Evolutionary conservation across 257 asterid species (phyloP).

Genomic region (Striga asiatica): DNA sequence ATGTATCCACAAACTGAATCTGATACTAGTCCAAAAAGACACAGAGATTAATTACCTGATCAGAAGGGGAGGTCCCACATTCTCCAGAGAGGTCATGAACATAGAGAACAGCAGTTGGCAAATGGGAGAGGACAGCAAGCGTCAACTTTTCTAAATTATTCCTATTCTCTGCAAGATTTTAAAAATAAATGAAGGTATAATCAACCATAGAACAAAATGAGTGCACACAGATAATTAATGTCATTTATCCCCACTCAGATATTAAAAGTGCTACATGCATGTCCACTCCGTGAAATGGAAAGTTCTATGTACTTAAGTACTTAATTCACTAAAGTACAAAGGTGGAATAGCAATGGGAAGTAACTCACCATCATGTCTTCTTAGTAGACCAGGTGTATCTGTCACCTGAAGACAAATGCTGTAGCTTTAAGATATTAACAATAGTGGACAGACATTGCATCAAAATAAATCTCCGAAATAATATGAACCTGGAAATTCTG

Average conservation of each 20-base stretch:
- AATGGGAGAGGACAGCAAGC: constrained; percentile 86
- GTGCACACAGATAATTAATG: background rate
- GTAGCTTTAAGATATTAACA: constrained; percentile 12
- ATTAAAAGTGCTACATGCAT: background rate
- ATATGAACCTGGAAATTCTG: constrained; percentile 50
- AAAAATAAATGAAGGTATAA: constrained; percentile 9
- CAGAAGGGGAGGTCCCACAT: constrained; percentile 93
- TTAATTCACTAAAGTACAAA: constrained; percentile 1
- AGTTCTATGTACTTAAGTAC: background rate
- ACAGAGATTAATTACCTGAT: constrained; percentile 50
- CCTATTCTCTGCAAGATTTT: constrained; percentile 87
- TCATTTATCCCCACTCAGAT: background rate
- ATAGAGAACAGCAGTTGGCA: constrained; percentile 92
- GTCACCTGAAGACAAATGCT: constrained; percentile 64
- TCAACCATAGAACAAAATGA: background rate
- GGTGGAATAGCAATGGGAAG: constrained; percentile 11
- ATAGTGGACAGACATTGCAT: background rate
- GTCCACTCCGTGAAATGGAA: too few species aligned
- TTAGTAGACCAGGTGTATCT: constrained; percentile 87
- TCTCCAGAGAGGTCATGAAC: constrained; percentile 95
- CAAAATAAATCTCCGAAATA: constrained; percentile 9
- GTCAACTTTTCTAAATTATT: constrained; percentile 95
- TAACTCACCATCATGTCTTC: constrained; percentile 70
- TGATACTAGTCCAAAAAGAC: background rate
- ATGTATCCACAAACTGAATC: background rate